These are phyloP conservation scores for Miscanthus lutarioriparius DNA, from an alignment of 176 grass and related monocot species.

Conservation along the genomic window DNA sequence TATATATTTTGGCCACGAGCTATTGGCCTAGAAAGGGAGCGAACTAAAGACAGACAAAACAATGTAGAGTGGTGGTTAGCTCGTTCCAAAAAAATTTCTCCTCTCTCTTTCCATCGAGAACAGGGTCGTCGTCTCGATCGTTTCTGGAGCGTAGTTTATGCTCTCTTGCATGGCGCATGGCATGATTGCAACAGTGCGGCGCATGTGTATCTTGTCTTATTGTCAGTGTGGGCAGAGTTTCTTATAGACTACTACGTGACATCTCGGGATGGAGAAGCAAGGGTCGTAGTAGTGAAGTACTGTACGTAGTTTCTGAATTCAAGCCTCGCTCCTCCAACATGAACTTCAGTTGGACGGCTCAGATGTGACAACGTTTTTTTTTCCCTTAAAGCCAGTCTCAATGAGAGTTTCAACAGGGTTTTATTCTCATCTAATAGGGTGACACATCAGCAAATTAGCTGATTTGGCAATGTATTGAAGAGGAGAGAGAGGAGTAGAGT, in stretches of 20 bases:
- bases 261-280: background rate
- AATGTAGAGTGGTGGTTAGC: slow-evolving; percentile 26
- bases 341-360: background rate
- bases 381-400: no score
- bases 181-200: slow-evolving; percentile 30
- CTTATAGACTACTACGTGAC: background rate
- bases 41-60: background rate
- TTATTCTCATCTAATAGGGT: no score
- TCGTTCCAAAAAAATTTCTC: background rate
- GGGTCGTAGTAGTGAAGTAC: no score
- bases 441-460: no score
- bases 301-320: background rate
- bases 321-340: background rate
- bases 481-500: no score
- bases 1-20: slow-evolving; percentile 16
- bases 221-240: background rate
- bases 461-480: no score
- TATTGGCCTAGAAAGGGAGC: slow-evolving; percentile 4
- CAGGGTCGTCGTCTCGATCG: background rate
- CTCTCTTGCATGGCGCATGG: slow-evolving; percentile 5
- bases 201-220: background rate
- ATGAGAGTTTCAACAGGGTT: no score
- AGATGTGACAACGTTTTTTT: background rate
- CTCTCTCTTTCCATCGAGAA: background rate
- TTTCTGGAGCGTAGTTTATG: background rate